These are phyloP conservation scores for Aspergillus wentii DNA, from an alignment of 495 filamentous ascomycete genomes.

Conservation along the genomic window DNA sequence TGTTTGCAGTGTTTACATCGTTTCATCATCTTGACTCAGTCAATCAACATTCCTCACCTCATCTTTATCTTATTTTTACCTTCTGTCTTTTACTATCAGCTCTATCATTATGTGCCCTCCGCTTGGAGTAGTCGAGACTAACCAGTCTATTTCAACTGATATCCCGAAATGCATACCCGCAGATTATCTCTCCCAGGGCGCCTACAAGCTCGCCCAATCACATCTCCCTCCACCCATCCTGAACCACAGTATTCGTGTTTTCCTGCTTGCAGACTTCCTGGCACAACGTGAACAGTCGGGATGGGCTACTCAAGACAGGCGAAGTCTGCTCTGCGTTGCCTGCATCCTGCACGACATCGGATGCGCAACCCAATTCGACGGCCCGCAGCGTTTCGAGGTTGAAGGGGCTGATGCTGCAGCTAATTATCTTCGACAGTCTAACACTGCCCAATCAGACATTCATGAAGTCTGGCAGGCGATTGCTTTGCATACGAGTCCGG, in stretches of 20 bases:
- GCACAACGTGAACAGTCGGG: slow-evolving; percentile 7
- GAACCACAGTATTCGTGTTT: slow-evolving; percentile 44
- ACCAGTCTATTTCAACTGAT: not conserved
- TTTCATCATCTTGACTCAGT: not conserved
- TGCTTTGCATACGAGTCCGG: slow-evolving; percentile 36
- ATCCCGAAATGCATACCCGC: not conserved
- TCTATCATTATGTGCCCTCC: not conserved
- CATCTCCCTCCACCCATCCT: slow-evolving; percentile 34
- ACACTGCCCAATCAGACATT: slow-evolving; percentile 17
- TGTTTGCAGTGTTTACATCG: not conserved
- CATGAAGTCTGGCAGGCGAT: slow-evolving; percentile 44
- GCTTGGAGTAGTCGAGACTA: not conserved
- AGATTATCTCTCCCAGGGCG: slow-evolving; percentile 1
- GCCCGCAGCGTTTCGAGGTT: slow-evolving; percentile 42
- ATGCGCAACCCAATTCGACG: slow-evolving; percentile 25
- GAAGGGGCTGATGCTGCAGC: slow-evolving; percentile 39
- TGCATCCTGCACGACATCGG: slow-evolving; percentile 46
- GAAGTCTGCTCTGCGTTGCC: slow-evolving; percentile 21
- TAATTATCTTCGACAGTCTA: slow-evolving; percentile 18
- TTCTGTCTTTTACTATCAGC: not conserved
- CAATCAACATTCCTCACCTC: not conserved
- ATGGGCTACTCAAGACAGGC: not conserved
- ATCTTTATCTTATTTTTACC: not conserved
- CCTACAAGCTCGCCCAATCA: slow-evolving; percentile 20
- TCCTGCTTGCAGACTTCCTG: slow-evolving; percentile 29